Base-by-base conservation (phyloP, 2,329 filamentous ascomycete genomes). In the Penicillium sp. region DNA sequence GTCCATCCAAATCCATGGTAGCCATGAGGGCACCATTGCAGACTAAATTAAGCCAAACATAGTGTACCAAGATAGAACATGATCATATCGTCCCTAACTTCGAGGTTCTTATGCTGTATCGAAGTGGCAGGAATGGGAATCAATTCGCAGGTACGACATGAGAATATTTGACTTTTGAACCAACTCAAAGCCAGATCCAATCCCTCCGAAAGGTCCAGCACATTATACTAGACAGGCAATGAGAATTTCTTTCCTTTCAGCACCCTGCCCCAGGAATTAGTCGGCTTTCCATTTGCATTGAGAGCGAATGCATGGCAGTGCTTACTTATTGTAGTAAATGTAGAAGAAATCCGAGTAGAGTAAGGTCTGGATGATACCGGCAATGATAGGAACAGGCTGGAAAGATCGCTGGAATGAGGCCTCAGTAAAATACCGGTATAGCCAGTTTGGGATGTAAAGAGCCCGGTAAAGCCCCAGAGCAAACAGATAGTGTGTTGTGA, bases 291-390 rank as follows among this genome's bases (percentile, higher is more conserved):
- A n/a, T n/a, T n/a, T n/a, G n/a, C n/a, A n/a, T n/a, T n/a, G n/a
- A 3, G 13, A 7, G 19, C 15, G n/a, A 11, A 6, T 14, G 19
- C 19, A 30, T 10, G 33, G 13, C 16, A 17, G 15, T 7, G 34
- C 78, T 67, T 64, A 84, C 82, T 96, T 97, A 45, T 85, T 95
- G 73, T 96, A 98, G 75, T 98, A 98, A 60, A 98, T 91, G 78
- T 90, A 98, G 79, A 98, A 98, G 75, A 98, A 98, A 73, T 98
- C 93, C 50, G 88, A 94, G 74, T 98, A 98, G 43, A 98, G 76
- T 33, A 98, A 72, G 0, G 93, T 98, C 76, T 98, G 93, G 50
- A 97, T 73, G 40, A 97, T 78, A 9, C 93, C 93, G 3, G 94
- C 93, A 48, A 93, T 63, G 36, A 96, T 84, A 14, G 90, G 85